A percentile compares a stretch with the other conserved stretches of the same genome.
Evolutionary conservation across 352 stramenopile species (phyloP).

Genomic region (Globisporangium middletonii): DNA sequence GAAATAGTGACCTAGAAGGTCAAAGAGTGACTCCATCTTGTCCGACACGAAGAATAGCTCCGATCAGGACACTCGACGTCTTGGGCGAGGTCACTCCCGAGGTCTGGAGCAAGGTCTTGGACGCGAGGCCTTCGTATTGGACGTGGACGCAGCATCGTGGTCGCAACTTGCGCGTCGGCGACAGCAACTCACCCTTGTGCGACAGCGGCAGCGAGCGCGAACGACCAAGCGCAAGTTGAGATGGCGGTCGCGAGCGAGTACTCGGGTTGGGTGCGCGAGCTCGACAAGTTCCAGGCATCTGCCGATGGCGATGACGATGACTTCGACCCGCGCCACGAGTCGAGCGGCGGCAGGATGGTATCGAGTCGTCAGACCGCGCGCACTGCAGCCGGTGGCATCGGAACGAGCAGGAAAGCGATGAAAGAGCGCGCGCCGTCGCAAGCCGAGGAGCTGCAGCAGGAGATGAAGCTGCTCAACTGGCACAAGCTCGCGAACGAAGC

Average conservation of each 20-base stretch:
- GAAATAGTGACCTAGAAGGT: too few species aligned
- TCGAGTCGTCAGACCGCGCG: constrained; percentile 6
- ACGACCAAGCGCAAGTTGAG: neutral
- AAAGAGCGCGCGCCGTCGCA: constrained; percentile 28
- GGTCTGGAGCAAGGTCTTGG: too few species aligned
- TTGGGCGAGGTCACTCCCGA: too few species aligned
- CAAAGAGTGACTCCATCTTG: too few species aligned
- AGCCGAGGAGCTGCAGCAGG: constrained; percentile 82
- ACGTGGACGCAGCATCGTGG: too few species aligned
- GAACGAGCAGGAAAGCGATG: constrained; percentile 5
- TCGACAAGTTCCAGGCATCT: constrained; percentile 13
- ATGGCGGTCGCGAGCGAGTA: constrained; percentile 18
- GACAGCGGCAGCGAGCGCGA: neutral
- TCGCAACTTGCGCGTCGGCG: too few species aligned
- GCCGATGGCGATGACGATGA: neutral
- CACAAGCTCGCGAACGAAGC: constrained; percentile 94
- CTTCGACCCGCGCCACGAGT: constrained; percentile 12
- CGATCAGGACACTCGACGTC: too few species aligned
- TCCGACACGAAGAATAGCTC: too few species aligned
- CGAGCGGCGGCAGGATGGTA: neutral
- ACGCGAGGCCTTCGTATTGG: too few species aligned
- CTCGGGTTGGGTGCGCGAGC: constrained; percentile 16
- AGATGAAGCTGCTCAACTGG: constrained; percentile 94
- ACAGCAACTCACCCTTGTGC: neutral
- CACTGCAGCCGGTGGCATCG: neutral